Evolutionary conservation across 306 rosid genomes (phyloP).

Genomic region (Clitoria ternatea): DNA sequence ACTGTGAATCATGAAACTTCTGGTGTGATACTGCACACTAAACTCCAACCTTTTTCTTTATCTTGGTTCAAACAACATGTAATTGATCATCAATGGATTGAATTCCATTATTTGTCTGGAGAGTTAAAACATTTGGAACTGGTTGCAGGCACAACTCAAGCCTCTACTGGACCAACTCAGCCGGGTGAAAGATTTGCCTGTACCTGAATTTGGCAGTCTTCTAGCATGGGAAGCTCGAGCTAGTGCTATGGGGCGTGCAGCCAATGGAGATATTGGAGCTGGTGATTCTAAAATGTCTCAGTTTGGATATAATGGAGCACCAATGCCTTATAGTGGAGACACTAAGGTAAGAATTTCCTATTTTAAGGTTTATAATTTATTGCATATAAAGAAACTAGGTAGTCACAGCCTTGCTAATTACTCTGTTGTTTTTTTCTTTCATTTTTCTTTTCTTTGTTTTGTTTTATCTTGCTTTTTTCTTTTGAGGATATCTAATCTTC

Average conservation of each 20-base stretch:
- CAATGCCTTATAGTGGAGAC: slow-evolving; percentile 78
- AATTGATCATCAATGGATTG: neutral
- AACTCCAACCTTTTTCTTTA: neutral
- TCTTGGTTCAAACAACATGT: neutral
- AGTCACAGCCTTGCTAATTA: neutral
- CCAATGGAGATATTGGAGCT: slow-evolving; percentile 46
- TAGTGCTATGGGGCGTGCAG: slow-evolving; percentile 60
- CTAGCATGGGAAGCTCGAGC: slow-evolving; percentile 85
- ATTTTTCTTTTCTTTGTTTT: neutral
- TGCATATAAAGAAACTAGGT: neutral
- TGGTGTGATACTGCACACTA: neutral
- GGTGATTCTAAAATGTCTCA: slow-evolving; percentile 63
- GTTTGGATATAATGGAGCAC: slow-evolving; percentile 57
- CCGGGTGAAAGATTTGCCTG: slow-evolving; percentile 72
- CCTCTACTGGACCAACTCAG: slow-evolving; percentile 68
- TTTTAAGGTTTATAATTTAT: neutral
- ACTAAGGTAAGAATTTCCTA: slow-evolving; percentile 51
- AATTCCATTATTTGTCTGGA: neutral
- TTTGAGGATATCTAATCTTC: neutral
- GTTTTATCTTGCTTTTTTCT: neutral
- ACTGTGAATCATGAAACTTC: neutral
- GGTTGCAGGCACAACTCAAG: slow-evolving; percentile 62
- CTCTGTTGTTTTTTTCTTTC: neutral
- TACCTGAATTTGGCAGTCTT: slow-evolving; percentile 73
- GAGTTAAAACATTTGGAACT: neutral